phyloP scores from a whole-genome alignment of 2,329 filamentous ascomycete genomes.

The Calcarisporium arbuscula region DNA sequence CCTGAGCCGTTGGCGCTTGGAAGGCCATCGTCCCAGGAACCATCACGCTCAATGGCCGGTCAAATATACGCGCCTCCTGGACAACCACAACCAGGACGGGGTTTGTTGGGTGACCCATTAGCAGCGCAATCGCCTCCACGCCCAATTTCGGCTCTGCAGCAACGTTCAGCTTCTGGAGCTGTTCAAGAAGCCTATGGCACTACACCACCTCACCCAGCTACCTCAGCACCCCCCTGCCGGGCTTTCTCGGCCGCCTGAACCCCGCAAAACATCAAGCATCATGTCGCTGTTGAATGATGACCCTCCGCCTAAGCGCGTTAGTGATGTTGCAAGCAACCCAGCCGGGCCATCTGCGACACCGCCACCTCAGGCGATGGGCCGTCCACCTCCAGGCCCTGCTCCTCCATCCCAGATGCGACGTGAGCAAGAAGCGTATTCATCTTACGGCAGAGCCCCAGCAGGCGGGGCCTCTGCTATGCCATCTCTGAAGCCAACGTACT shows the following conservation, averaged over 20 bases:
- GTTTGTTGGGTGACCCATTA: conserved; percentile 32
- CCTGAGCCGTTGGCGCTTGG: conserved; percentile 34
- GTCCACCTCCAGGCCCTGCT: conserved; percentile 31
- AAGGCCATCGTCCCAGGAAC: conserved; percentile 34
- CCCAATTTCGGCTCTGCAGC: conserved; percentile 31
- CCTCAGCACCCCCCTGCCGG: conserved; percentile 25
- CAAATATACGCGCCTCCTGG: conserved; percentile 21
- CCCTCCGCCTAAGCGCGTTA: conserved; percentile 45
- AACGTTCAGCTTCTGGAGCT: conserved; percentile 23
- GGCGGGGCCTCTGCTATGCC: conserved; percentile 43
- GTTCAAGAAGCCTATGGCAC: conserved; percentile 23
- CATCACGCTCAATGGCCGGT: conserved; percentile 32
- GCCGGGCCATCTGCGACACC: conserved; percentile 42
- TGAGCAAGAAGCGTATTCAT: conserved; percentile 42
- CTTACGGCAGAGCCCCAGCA: conserved; percentile 32
- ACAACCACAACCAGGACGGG: conserved; percentile 32
- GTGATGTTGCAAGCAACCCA: conserved; percentile 35
- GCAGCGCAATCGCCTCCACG: conserved; percentile 32
- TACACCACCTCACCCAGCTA: conserved; percentile 19
- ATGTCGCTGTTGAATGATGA: conserved; percentile 60
- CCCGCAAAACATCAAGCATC: conserved; percentile 55
- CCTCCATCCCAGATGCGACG: conserved; percentile 39
- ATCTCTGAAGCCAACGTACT: conserved; percentile 46
- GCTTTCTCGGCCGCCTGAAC: conserved; percentile 37
- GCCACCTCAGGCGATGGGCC: conserved; percentile 40